These are phyloP conservation scores for Cyberlindnera bimundalis DNA, from an alignment of 805 yeast species.

Conservation along the genomic window DNA sequence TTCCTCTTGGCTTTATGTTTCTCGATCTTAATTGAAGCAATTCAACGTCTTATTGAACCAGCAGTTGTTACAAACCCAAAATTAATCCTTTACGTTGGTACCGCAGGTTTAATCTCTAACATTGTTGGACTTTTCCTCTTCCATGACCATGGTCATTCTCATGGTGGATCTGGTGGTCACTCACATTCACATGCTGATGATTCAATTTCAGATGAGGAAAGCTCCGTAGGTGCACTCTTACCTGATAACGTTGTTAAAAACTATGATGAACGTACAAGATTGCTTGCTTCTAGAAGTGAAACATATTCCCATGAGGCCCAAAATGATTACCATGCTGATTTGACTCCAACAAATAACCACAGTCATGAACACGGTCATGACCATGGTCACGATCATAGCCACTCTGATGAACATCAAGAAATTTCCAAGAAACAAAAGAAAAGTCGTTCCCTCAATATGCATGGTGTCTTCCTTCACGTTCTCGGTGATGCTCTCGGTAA, in stretches of 20 bases:
- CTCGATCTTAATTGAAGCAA: slow-evolving; percentile 87
- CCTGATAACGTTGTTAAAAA: slow-evolving; percentile 46
- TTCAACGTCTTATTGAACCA: slow-evolving; percentile 83
- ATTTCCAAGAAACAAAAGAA: slow-evolving; percentile 14
- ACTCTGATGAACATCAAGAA: slow-evolving; percentile 6
- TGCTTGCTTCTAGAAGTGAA: slow-evolving; percentile 11
- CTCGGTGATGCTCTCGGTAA: slow-evolving; percentile 96
- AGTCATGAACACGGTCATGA: slow-evolving; percentile 12
- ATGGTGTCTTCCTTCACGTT: slow-evolving; percentile 94
- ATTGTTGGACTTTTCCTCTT: slow-evolving; percentile 79
- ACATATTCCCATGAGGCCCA: slow-evolving; percentile 20
- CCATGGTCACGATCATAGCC: slow-evolving; percentile 6
- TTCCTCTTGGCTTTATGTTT: slow-evolving; percentile 89
- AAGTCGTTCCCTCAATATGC: slow-evolving; percentile 84
- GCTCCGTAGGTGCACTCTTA: slow-evolving; percentile 32
- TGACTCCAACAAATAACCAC: slow-evolving; percentile 4
- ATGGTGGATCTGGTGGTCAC: slow-evolving; percentile 39
- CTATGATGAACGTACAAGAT: slow-evolving; percentile 22
- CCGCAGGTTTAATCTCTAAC: slow-evolving; percentile 79
- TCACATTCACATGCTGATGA: slow-evolving; percentile 27
- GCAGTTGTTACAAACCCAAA: slow-evolving; percentile 78
- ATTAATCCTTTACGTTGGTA: slow-evolving; percentile 77
- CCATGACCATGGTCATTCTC: slow-evolving; percentile 78
- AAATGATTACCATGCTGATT: slow-evolving; percentile 21
- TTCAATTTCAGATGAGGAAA: slow-evolving; percentile 19